phyloP scores from a whole-genome alignment of 345 rosid genomes.

The Cardamine chenopodiifolia region DNA sequence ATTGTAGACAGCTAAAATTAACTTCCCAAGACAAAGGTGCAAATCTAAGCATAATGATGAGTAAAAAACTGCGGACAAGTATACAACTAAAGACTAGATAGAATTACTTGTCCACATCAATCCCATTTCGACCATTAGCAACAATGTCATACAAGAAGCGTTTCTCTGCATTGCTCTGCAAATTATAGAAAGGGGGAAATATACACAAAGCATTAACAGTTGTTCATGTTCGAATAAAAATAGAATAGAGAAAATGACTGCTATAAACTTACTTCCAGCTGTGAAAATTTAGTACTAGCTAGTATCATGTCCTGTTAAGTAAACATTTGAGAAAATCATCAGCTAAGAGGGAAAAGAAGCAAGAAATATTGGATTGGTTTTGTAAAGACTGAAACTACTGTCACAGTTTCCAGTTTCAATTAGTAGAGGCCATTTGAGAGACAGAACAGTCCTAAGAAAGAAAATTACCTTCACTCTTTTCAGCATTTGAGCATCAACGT shows the following conservation, averaged over 20 bases:
- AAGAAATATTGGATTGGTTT: not conserved
- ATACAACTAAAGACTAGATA: not conserved
- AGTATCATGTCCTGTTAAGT: conserved; percentile 81
- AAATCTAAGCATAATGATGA: conserved; percentile 4
- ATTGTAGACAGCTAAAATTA: conserved; percentile 1
- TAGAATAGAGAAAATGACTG: not conserved
- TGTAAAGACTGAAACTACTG: conserved; percentile 10
- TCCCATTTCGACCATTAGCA: conserved; percentile 96
- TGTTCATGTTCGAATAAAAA: conserved; percentile 20
- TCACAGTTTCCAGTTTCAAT: conserved; percentile 16
- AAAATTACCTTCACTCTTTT: conserved; percentile 72
- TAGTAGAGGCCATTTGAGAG: conserved; percentile 15
- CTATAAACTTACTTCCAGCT: conserved; percentile 54
- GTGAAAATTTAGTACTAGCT: conserved; percentile 67
- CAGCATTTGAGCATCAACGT: conserved; percentile 75
- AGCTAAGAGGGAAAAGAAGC: conserved; percentile 32
- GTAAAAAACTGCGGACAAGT: conserved; percentile 30
- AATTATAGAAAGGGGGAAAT: conserved; percentile 6
- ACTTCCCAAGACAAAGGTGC: not conserved
- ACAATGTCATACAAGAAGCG: conserved; percentile 91
- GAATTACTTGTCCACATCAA: conserved; percentile 91
- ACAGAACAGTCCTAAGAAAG: conserved; percentile 25
- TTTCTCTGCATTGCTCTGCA: conserved; percentile 65
- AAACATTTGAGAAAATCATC: conserved; percentile 15
- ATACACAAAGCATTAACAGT: conserved; percentile 25